A percentile compares a stretch with the other conserved stretches of the same genome.
Conservation (phyloP, 2,329 filamentous ascomycete genomes). For the Orbilia quercus region DNA sequence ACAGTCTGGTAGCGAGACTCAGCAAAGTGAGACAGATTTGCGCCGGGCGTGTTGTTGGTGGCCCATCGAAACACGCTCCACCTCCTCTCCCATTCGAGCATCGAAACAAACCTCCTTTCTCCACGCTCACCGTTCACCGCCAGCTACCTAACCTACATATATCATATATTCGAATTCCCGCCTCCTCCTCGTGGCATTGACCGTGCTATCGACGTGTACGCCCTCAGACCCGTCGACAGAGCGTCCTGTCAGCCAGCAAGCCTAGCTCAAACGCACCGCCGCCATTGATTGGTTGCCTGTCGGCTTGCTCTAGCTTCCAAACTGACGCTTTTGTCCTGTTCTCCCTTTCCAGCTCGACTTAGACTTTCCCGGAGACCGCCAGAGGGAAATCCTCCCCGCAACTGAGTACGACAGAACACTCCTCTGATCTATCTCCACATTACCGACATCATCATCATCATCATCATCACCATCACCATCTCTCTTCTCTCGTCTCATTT, state of each 20-base stretch:
- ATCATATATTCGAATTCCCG: neutral
- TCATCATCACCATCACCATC: too few species aligned
- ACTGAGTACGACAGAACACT: slow-evolving; percentile 28
- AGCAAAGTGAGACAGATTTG: neutral
- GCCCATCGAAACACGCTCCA: slow-evolving; percentile 1
- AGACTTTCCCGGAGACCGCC: slow-evolving; percentile 10
- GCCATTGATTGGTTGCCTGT: slow-evolving; percentile 44
- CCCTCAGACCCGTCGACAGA: neutral
- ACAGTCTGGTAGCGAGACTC: too few species aligned
- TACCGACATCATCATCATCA: too few species aligned
- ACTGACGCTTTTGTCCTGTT: slow-evolving; percentile 32
- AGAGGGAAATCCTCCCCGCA: slow-evolving; percentile 30
- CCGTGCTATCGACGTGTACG: too few species aligned
- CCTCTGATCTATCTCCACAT: slow-evolving; percentile 14
- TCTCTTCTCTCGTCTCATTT: neutral
- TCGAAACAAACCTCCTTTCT: neutral
- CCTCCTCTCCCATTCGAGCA: neutral
- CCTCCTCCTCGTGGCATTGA: slow-evolving; percentile 3
- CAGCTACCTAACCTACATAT: neutral
- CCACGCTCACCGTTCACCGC: neutral
- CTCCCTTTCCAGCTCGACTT: slow-evolving; percentile 30
- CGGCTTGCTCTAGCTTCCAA: slow-evolving; percentile 14
- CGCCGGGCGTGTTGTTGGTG: neutral
- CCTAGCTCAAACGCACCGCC: slow-evolving; percentile 4
- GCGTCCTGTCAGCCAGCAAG: neutral